phyloP scores from a whole-genome alignment of 768 basidiomycete genomes.

The Tricholoma furcatifolium region DNA sequence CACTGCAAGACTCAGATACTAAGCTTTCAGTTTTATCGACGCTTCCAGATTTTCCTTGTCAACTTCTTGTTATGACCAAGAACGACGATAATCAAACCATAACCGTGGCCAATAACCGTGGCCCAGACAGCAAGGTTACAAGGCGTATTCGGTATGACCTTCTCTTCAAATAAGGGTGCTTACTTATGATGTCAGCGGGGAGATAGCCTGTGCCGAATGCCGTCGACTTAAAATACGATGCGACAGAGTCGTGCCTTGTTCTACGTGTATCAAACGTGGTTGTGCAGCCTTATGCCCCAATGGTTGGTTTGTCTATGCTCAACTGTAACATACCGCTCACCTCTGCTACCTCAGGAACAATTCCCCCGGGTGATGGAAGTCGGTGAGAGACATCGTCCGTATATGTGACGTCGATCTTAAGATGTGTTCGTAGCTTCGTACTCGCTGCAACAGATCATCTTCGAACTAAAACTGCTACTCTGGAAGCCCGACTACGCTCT shows the following conservation, averaged over 20 bases:
- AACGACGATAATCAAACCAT: neutral
- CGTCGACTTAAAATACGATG: constrained; percentile 42
- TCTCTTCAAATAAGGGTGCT: neutral
- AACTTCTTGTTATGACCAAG: neutral
- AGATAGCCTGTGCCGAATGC: constrained; percentile 45
- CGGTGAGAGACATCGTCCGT: constrained; percentile 31
- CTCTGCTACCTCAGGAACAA: constrained; percentile 35
- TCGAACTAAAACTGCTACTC: constrained; percentile 39
- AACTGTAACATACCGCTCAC: neutral
- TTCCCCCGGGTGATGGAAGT: constrained; percentile 55
- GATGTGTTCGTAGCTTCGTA: constrained; percentile 39
- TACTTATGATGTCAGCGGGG: constrained; percentile 19
- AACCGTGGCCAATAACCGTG: neutral
- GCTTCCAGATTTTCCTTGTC: neutral
- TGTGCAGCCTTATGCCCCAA: constrained; percentile 52
- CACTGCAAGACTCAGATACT: too few relatives aligned
- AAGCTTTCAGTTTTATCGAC: too few relatives aligned
- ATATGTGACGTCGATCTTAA: neutral
- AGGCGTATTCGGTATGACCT: constrained; percentile 35
- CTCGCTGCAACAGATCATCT: constrained; percentile 53
- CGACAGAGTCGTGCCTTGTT: constrained; percentile 39
- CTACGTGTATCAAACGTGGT: constrained; percentile 52
- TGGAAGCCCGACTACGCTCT: constrained; percentile 51
- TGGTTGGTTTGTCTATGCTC: constrained; percentile 29
- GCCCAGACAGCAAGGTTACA: constrained; percentile 29